Evolutionary conservation across 306 rosid species (phyloP), one percentile per base, ranked within the genome.

Genomic region (Vigna mungo): DNA sequence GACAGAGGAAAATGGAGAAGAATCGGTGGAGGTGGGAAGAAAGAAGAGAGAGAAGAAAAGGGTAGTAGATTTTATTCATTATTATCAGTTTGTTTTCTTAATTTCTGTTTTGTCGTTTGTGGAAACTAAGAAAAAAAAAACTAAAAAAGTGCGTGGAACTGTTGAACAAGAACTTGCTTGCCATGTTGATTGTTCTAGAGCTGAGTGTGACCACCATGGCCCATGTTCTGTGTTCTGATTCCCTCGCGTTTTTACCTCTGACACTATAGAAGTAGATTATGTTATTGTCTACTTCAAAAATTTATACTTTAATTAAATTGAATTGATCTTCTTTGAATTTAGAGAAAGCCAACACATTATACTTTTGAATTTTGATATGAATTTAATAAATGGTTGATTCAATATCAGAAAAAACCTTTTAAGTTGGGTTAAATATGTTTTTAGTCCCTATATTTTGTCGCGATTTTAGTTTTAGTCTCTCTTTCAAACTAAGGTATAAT

Each of bases 61-160:
- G 69, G 51, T n/a, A 52, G 37, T 18, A 18, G 30, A 30, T 44
- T 18, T 21, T 63, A 16, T 46, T 71, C n/a, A 30, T 30, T 32
- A n/a, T 52, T 59, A 6, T 32, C 53, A 58, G 43, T 52, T 37
- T 72, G 76, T 80, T 58, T 86, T 54, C 48, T 74, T 46, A 23
- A 16, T 77, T 51, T 43, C 37, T 71, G 18, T 68, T 77, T 83
- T 79, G 90, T 86, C 82, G 83, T 76, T 74, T 71, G 82, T 48
- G 14, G 20, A 16, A 27, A 46, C 27, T 5, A 25, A 39, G 9
- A 0, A 51, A 15, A 7, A 55, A 55, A 21, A 10, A 56, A 56
- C 8, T 25, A 15, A 6, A 32, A 63, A 44, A 80, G 74, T 56
- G 80, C 59, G 44, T 52, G 46, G 80, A 34, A 80, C 79, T 82